Conservation (phyloP, 2,329 filamentous ascomycete species). For the Trichophyton schoenleinii region DNA sequence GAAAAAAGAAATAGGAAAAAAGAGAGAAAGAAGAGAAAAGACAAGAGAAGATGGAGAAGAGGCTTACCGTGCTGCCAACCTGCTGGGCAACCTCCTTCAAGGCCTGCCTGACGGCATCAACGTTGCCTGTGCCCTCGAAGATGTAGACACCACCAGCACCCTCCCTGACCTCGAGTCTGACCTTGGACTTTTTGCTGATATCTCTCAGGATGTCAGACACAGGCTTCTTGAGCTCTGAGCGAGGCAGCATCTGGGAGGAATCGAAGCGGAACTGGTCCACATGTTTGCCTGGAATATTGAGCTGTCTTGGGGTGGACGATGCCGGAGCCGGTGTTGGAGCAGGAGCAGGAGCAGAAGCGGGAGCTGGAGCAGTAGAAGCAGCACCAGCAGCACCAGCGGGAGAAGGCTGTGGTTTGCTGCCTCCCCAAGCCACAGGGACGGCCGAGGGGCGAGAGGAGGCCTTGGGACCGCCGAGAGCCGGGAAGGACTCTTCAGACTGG, state of each 20-base stretch:
- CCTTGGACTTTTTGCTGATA: constrained; percentile 83
- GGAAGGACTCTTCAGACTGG: constrained; percentile 82
- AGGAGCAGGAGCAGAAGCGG: constrained; percentile 51
- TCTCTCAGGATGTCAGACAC: constrained; percentile 76
- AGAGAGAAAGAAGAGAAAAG: constrained; percentile 5
- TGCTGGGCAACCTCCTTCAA: constrained; percentile 80
- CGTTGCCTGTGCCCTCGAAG: constrained; percentile 75
- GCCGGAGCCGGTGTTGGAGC: constrained; percentile 34
- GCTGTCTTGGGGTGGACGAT: constrained; percentile 38
- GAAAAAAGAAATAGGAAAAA: not conserved
- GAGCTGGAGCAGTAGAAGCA: constrained; percentile 25
- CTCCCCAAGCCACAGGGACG: constrained; percentile 64
- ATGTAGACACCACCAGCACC: constrained; percentile 60
- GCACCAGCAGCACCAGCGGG: constrained; percentile 16
- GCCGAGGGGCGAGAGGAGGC: constrained; percentile 43
- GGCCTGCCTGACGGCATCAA: constrained; percentile 72
- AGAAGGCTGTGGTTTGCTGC: constrained; percentile 39
- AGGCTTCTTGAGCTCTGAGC: constrained; percentile 68
- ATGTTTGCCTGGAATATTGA: constrained; percentile 72
- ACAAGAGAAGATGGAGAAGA: not conserved
- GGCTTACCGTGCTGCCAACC: constrained; percentile 66
- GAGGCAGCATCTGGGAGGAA: constrained; percentile 62
- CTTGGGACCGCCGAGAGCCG: constrained; percentile 69
- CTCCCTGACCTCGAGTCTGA: constrained; percentile 64
- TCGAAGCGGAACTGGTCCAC: constrained; percentile 63